Base-by-base conservation (phyloP, 2,329 filamentous ascomycete species). In the Talaromyces sp. region DNA sequence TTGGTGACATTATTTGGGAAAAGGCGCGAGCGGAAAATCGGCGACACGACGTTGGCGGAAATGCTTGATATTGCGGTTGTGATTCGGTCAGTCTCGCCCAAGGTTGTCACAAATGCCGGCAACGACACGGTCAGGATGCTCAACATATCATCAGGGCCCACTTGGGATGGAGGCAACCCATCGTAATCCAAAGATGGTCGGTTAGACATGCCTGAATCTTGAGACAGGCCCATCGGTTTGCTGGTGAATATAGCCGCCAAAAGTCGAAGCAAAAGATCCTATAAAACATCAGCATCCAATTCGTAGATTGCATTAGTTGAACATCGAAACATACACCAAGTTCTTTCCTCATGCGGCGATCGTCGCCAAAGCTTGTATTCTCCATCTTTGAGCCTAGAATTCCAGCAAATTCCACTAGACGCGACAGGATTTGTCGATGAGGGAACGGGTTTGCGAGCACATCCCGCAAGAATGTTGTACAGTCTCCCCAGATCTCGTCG, bases 401-500 rank as follows among this genome's bases (percentile, higher is more conserved):
- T 1, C 91, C 90, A 0, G 92, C 90, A 70, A 98, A 97, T 68
- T 96, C 91, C 13, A 99, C 80, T 52, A 99, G 79, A 57, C 88
- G 87, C 7, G 95, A 91, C 44, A 99, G 77, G 8, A 93, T 93
- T 71, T 97, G 93, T 60, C 95, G 84, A 77, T 99, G 93, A 2
- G 95, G 95, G 70, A 99, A 92, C 1, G 95, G 96, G 70, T 99
- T 99, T 27, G 89, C 87, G 30, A 99, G 82, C 30, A 99, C 84
- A 72, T 99, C 96, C 65, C 88, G 89, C 63, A 98, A 76, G 74
- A 99, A 99, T 0, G 89, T 85, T 69, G 93, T 92, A 73, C 93
- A 99, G 72, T 99, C 93, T 47, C 88, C 84, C 95, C 95, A 99
- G 55, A 99, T 96, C 75, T 99, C 95, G 69, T 99, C 95, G 84